Evolutionary conservation across 331 rosid genomes (phyloP).

Genomic region (Pyrus hybrid): DNA sequence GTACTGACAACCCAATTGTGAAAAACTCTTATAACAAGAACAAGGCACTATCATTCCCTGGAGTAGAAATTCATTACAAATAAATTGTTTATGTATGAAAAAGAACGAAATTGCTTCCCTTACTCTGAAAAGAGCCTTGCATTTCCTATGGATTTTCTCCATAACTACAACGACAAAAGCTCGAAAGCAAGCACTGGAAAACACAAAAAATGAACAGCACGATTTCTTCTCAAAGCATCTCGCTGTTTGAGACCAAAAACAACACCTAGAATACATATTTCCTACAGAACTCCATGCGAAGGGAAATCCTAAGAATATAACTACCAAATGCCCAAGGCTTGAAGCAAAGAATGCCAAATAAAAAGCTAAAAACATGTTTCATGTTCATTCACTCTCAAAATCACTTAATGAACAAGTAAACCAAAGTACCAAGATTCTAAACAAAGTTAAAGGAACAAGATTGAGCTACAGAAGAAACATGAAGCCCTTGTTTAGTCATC

Average conservation of each 20-base stretch:
- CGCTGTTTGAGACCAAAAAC: too few species aligned
- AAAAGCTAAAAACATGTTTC: slow-evolving; percentile 17
- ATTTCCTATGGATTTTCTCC: slow-evolving; percentile 52
- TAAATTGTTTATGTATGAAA: neutral
- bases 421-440: slow-evolving; percentile 34
- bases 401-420: slow-evolving; percentile 74
- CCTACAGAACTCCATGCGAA: too few species aligned
- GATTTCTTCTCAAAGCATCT: too few species aligned
- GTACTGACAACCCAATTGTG: neutral
- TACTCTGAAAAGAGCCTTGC: slow-evolving; percentile 54
- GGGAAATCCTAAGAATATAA: slow-evolving; percentile 21
- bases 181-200: slow-evolving; percentile 40
- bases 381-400: slow-evolving; percentile 23
- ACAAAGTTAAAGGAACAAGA: slow-evolving; percentile 15
- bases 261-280: too few species aligned
- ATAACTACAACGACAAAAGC: slow-evolving; percentile 27
- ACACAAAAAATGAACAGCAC: slow-evolving; percentile 47
- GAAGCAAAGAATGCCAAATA: slow-evolving; percentile 47
- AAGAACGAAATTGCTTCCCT: slow-evolving; percentile 8
- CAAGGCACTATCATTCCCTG: neutral
- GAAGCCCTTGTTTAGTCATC: slow-evolving; percentile 16
- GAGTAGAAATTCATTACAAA: neutral
- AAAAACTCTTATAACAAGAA: neutral
- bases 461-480: slow-evolving; percentile 21
- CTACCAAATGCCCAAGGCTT: slow-evolving; percentile 31